Percentiles rank a stretch among this genome's conserved stretches.
Conservation (phyloP, 2,329 filamentous ascomycete species). For the Septoria linicola region DNA sequence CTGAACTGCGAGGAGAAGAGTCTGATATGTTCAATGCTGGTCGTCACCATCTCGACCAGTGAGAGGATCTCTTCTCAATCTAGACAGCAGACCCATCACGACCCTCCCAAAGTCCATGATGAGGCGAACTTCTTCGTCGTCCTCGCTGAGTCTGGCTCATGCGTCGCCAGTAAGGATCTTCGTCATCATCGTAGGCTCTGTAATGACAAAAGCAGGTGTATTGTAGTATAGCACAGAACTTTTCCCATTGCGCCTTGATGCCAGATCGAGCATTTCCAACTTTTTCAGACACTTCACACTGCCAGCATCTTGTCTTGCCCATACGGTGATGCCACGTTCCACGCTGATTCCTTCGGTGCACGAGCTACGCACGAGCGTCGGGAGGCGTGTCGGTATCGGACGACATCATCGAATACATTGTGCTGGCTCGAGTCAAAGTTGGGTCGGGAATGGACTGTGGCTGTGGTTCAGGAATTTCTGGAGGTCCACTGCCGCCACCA, state of each 20-base stretch:
- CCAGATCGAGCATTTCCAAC: neutral
- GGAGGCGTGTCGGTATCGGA: conserved; percentile 5
- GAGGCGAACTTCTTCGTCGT: too few relatives aligned
- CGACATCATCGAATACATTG: neutral
- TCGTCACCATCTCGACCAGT: too few relatives aligned
- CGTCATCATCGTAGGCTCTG: conserved; percentile 27
- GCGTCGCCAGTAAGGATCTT: conserved; percentile 22
- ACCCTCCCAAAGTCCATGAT: too few relatives aligned
- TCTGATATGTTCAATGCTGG: too few relatives aligned
- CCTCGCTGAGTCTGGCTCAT: conserved; percentile 11
- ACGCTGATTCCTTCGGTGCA: conserved; percentile 26
- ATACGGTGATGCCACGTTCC: conserved; percentile 34
- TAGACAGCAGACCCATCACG: too few relatives aligned
- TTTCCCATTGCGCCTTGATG: conserved; percentile 18
- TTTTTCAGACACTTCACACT: conserved; percentile 25
- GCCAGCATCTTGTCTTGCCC: conserved; percentile 32
- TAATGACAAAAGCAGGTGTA: conserved; percentile 35
- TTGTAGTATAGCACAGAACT: conserved; percentile 19
- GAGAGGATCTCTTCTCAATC: too few relatives aligned
- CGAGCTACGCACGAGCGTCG: conserved; percentile 23
- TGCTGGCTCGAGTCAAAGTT: conserved; percentile 2
- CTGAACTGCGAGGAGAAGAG: too few relatives aligned
- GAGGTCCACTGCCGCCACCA: too few relatives aligned
- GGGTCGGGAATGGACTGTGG: neutral
- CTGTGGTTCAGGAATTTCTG: neutral